Base-by-base conservation (phyloP, 305 asterid genomes). In the Fraxinus sp. region DNA sequence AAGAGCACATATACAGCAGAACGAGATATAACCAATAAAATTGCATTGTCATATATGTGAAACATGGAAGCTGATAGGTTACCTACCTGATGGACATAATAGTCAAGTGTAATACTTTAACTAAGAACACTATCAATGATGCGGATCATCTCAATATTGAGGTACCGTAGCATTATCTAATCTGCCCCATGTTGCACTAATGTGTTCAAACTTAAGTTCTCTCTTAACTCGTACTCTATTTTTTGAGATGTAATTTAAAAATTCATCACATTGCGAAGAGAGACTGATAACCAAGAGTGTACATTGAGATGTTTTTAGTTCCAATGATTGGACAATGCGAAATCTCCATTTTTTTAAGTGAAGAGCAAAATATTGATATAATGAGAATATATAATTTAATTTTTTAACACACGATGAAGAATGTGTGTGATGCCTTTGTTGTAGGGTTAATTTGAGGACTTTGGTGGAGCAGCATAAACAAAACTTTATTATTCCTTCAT, bases 41-140 rank as follows among this genome's bases (percentile, higher is more conserved):
- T 37, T 71, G 70, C 57, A 80, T 33, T 33, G 43, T 39, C 83
- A 24, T 26, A 75, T 70, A 78, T 35, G 13, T 78, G 46, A 39
- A 46, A 14, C 46, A 24, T 49, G 22, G 7, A 74, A 83, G 14
- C 81, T 57, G 73, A 62, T 20, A 36, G 49, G 72, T 78, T 43
- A 85, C 89, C 81, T 76, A 95, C 98, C 93, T 95, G 98, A 84
- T 95, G 96, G 79, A 95, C 97, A 87, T 95, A 95, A 84, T 93
- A 93, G 84, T 95, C 98, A 82, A 95, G 98, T 83, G 97, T 97
- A 87, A 93, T 93, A 89, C 96, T 93, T 85, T 95, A 97, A 81
- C 97, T 97, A 83, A 95, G 97, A 89, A 95, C 98, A 87, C 97
- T 92, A 80, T 96, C 97, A 82, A 95, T 92, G 78, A 92, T 92